phyloP scores from a whole-genome alignment of 352 stramenopile genomes.

The Nothophytophthora sp. region DNA sequence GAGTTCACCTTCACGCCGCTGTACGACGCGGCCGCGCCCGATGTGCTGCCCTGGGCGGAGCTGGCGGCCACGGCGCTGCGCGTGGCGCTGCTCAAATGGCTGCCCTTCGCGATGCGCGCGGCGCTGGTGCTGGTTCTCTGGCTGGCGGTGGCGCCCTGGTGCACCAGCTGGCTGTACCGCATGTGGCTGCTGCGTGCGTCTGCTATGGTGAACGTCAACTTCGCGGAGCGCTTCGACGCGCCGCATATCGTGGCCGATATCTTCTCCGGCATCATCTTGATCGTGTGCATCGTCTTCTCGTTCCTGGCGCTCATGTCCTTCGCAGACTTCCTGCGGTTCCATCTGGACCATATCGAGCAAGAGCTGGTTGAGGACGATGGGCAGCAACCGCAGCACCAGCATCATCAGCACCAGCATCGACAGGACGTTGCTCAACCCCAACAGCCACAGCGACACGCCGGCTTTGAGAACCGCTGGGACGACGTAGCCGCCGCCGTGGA shows the following conservation, averaged over 20 bases:
- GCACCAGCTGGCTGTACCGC: slow-evolving; percentile 94
- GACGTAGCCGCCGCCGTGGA: slow-evolving; percentile 11
- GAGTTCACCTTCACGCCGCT: slow-evolving; percentile 93
- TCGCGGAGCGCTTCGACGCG: slow-evolving; percentile 67
- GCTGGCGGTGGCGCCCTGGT: slow-evolving; percentile 88
- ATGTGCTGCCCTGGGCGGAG: slow-evolving; percentile 87
- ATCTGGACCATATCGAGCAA: slow-evolving; percentile 88
- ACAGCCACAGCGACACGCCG: slow-evolving; percentile 8
- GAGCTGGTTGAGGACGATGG: slow-evolving; percentile 38
- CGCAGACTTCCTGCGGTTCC: slow-evolving; percentile 91
- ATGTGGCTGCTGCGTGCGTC: slow-evolving; percentile 91
- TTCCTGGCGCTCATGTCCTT: slow-evolving; percentile 96
- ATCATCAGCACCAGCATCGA: slow-evolving; percentile 16
- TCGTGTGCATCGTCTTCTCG: slow-evolving; percentile 92
- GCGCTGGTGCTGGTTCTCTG: slow-evolving; percentile 84
- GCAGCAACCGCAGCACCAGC: slow-evolving; percentile 16
- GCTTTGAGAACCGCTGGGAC: slow-evolving; percentile 19
- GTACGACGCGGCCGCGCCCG: slow-evolving; percentile 88
- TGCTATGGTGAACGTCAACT: slow-evolving; percentile 87
- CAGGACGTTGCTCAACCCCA: slow-evolving; percentile 11
- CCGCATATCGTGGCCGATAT: slow-evolving; percentile 83
- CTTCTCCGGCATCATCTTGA: slow-evolving; percentile 90
- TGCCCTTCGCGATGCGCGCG: slow-evolving; percentile 82
- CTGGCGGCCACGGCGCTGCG: slow-evolving; percentile 83
- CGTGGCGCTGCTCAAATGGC: slow-evolving; percentile 85